Conservation (phyloP, 2,329 filamentous ascomycete genomes). For the Cordyceps pruinosa region DNA sequence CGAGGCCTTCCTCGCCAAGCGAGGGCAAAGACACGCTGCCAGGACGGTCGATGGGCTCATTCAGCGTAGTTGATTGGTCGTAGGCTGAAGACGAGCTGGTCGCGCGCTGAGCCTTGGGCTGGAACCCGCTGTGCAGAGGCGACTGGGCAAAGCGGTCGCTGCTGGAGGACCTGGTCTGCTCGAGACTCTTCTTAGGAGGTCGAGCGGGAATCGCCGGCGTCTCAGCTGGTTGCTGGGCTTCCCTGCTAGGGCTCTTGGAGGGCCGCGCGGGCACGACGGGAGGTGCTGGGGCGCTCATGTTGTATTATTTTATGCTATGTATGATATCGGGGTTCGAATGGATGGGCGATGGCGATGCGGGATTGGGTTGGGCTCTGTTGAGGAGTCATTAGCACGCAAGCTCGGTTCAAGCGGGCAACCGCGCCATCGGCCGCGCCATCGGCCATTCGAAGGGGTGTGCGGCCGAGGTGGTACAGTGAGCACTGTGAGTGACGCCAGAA, state of each 20-base stretch:
- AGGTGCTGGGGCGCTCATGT: constrained; percentile 45
- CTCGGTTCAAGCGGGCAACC: neutral
- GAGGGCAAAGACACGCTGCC: constrained; percentile 77
- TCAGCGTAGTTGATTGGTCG: constrained; percentile 27
- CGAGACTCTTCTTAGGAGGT: constrained; percentile 60
- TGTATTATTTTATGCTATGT: constrained; percentile 8
- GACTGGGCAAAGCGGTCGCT: constrained; percentile 77
- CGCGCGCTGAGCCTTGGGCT: constrained; percentile 36
- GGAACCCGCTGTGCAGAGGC: constrained; percentile 69
- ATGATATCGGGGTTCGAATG: neutral
- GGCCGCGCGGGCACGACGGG: constrained; percentile 54
- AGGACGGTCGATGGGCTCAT: constrained; percentile 50
- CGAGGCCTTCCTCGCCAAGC: constrained; percentile 81
- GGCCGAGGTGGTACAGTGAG: neutral
- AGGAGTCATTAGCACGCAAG: neutral
- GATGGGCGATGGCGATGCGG: neutral
- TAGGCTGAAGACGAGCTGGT: constrained; percentile 28
- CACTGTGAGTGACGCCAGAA: neutral
- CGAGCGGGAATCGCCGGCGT: constrained; percentile 63
- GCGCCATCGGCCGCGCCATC: no score
- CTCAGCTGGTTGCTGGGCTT: constrained; percentile 24
- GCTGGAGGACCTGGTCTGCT: constrained; percentile 71
- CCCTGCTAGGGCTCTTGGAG: constrained; percentile 41
- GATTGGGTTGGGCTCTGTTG: neutral
- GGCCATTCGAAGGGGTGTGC: neutral